Conservation (phyloP, 164 flowering plant species). For the Umbilicus rupestris region DNA sequence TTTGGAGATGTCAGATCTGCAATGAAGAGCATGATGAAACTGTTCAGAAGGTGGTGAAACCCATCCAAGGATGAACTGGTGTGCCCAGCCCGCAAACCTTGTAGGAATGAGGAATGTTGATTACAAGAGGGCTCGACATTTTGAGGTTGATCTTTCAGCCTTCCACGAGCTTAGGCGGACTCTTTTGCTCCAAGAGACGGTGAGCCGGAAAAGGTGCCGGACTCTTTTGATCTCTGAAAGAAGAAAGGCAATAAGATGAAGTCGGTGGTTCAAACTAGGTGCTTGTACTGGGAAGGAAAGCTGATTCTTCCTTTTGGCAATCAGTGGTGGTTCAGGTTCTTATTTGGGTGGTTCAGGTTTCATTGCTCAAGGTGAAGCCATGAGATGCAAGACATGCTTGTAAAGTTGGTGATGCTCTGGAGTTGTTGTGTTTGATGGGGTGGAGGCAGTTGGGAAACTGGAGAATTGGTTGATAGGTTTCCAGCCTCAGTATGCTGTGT, state of each 20-base stretch:
- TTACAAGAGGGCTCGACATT: constrained; percentile 92
- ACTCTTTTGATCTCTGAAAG: constrained; percentile 48
- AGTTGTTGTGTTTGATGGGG: constrained; percentile 82
- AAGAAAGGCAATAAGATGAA: constrained; percentile 79
- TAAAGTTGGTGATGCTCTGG: constrained; percentile 95
- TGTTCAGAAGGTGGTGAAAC: constrained; percentile 78
- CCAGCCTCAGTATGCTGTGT: constrained; percentile 97
- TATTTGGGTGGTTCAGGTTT: constrained; percentile 91
- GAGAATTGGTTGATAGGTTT: constrained; percentile 92
- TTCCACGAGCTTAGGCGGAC: constrained; percentile 76
- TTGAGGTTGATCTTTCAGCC: constrained; percentile 88
- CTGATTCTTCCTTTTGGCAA: constrained; percentile 94
- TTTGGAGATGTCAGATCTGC: constrained; percentile 84
- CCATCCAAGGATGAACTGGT: constrained; percentile 89
- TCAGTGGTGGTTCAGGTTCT: constrained; percentile 91
- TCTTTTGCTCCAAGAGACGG: constrained; percentile 89
- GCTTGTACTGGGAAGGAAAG: constrained; percentile 99
- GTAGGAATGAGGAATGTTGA: constrained; percentile 99
- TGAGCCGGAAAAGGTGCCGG: constrained; percentile 88
- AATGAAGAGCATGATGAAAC: constrained; percentile 91
- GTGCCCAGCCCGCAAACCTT: constrained; percentile 95
- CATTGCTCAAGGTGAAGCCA: constrained; percentile 96
- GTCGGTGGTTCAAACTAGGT: constrained; percentile 95
- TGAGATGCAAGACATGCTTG: constrained; percentile 98
- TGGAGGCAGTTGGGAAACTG: constrained; percentile 76